Evolutionary conservation across 352 stramenopile species (phyloP).

Genomic region (Phytophthora cryptogea): DNA sequence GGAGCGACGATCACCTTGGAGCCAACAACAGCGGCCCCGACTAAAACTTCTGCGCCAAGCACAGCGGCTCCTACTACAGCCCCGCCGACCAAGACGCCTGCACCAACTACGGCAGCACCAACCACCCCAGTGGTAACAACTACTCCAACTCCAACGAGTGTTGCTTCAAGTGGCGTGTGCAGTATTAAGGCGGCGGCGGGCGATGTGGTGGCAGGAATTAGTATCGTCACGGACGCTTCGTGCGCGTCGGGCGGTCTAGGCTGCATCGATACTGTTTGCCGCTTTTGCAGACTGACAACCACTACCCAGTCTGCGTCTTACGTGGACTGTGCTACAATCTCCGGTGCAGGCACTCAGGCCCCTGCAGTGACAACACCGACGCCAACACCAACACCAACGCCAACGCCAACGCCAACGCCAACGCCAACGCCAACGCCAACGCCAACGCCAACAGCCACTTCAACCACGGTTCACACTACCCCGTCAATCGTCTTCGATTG

Average conservation of each 20-base stretch:
- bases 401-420: conserved; percentile 9
- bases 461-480: conserved; percentile 11
- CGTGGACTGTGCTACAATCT: conserved; percentile 21
- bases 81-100: background rate
- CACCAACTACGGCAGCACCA: background rate
- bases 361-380: background rate
- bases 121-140: background rate
- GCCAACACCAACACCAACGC: conserved; percentile 3
- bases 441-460: conserved; percentile 2
- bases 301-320: conserved; percentile 32
- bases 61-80: conserved; percentile 6
- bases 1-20: conserved; percentile 3
- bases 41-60: background rate
- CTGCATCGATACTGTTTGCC: conserved; percentile 41
- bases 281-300: conserved; percentile 34
- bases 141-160: conserved; percentile 1
- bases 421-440: background rate
- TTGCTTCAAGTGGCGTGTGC: conserved; percentile 4
- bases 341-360: conserved; percentile 4
- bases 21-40: conserved; percentile 3
- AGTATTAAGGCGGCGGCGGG: conserved; percentile 12
- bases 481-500: conserved; percentile 25
- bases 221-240: conserved; percentile 32
- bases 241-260: conserved; percentile 39
- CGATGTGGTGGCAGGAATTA: conserved; percentile 28